Conservation (phyloP, 2,329 filamentous ascomycete genomes). For the Pyricularia grisea region DNA sequence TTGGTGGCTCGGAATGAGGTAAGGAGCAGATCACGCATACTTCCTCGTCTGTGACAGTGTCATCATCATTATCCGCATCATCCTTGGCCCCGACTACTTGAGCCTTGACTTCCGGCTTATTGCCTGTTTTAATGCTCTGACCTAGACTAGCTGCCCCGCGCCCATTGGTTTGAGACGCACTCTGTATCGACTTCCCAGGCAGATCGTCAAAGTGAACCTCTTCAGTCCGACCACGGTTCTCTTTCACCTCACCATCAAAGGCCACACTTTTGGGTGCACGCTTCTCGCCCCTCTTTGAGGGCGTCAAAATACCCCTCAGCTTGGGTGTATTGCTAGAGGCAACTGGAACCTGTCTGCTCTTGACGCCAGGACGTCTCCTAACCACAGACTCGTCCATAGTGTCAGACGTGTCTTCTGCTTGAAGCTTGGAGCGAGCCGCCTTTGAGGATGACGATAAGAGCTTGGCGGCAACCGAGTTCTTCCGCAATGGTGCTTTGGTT, state of each 20-base stretch:
- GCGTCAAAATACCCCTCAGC: slow-evolving; percentile 49
- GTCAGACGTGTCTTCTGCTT: neutral
- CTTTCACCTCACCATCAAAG: slow-evolving; percentile 26
- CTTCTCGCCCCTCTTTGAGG: slow-evolving; percentile 29
- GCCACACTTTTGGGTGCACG: slow-evolving; percentile 43
- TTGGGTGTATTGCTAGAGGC: slow-evolving; percentile 11
- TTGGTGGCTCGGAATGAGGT: slow-evolving; percentile 46
- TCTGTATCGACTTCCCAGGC: slow-evolving; percentile 23
- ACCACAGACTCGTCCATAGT: slow-evolving; percentile 6
- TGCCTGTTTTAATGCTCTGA: neutral
- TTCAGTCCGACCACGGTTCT: neutral
- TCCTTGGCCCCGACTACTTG: slow-evolving; percentile 16
- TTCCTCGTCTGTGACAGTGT: slow-evolving; percentile 38
- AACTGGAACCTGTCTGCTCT: slow-evolving; percentile 8
- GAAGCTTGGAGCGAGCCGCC: neutral
- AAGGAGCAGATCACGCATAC: slow-evolving; percentile 48
- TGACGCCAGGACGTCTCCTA: neutral
- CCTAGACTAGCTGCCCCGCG: slow-evolving; percentile 5
- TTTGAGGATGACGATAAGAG: neutral
- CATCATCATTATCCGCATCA: slow-evolving; percentile 21
- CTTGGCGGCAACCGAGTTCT: neutral
- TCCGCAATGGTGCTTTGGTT: slow-evolving; percentile 1
- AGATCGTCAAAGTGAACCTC: slow-evolving; percentile 46
- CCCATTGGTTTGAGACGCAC: slow-evolving; percentile 2
- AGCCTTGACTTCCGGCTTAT: slow-evolving; percentile 12